A percentile compares a stretch with the other conserved stretches of the same genome.
Conservation (phyloP, 2,329 filamentous ascomycete genomes). For the Aspergillus sergii region DNA sequence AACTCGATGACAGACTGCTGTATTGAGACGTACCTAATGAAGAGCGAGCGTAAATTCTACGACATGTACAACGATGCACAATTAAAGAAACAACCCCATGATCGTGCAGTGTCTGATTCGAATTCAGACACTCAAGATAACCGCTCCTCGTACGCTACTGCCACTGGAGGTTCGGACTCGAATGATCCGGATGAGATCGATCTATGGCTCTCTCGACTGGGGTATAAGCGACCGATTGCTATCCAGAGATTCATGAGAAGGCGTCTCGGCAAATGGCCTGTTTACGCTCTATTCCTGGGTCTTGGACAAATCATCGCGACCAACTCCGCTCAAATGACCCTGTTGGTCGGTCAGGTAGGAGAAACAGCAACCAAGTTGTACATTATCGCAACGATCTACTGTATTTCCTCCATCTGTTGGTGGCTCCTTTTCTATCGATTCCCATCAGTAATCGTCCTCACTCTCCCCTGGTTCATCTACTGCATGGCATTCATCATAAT, state of each 20-base stretch:
- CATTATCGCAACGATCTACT: constrained; percentile 61
- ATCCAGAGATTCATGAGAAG: constrained; percentile 58
- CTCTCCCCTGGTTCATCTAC: constrained; percentile 65
- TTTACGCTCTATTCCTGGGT: constrained; percentile 64
- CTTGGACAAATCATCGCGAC: constrained; percentile 66
- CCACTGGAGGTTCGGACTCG: constrained; percentile 30
- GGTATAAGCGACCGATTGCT: constrained; percentile 60
- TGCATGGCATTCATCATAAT: constrained; percentile 64
- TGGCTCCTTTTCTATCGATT: constrained; percentile 63
- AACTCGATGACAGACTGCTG: constrained; percentile 63
- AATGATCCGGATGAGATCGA: constrained; percentile 46
- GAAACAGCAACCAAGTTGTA: constrained; percentile 63
- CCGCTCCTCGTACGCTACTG: constrained; percentile 19
- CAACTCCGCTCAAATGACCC: constrained; percentile 69
- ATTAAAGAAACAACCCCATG: constrained; percentile 45
- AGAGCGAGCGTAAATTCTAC: constrained; percentile 70
- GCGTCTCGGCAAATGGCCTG: constrained; percentile 64
- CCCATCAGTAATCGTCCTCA: constrained; percentile 59
- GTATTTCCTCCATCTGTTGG: constrained; percentile 62
- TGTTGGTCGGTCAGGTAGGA: constrained; percentile 66
- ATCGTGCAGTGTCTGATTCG: neutral
- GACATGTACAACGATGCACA: constrained; percentile 60
- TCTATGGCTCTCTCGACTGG: constrained; percentile 57
- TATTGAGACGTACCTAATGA: constrained; percentile 66
- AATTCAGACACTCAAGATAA: constrained; percentile 1